Evolutionary conservation across 306 rosid genomes (phyloP), one percentile per base, ranked within the genome.

Genomic region (Quercus dentata): DNA sequence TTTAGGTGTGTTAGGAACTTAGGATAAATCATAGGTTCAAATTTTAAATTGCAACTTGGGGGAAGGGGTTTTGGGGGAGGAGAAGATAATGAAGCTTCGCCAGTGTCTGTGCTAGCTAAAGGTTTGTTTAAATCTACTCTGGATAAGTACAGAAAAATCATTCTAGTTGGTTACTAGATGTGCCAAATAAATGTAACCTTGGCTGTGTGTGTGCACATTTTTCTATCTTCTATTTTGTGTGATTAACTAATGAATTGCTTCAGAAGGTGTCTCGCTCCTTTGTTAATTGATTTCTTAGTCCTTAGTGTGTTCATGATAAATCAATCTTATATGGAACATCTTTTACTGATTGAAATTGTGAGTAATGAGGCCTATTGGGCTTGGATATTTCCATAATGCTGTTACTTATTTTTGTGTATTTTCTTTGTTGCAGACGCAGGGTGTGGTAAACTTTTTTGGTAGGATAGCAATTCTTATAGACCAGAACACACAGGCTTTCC

Each of bases 401-500:
- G 73, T 76, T 27, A 70, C 78, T 78, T 78, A 57, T 76, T 49
- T 64, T 51, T 73, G 38, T 1, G 1, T 31, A 17, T 61, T 79
- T 65, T 73, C 21, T 79, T 28, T 72, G 33, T 74, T 56, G 68
- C 91, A 95, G 99, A 88, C 90, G 93, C 94, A 91, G 61, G 97
- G 99, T 3, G 97, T 95, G 78, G 99, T 95, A 56, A 91, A 83
- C 84, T 95, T 89, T 85, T 95, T 95, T 56, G 98, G 99, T 78
- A 95, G 99, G 78, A 88, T 95, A 83, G 85, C 99, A 76, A 90
- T 95, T 76, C 99, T 95, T 56, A 88, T 95, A 65, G 99, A 95
- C 76, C 99, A 95, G 84, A 95, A 95, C 79, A 95, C 99, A 15
- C 99, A 95, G 85, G 99, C 99, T 56, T 87, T 95, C 85, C 98